phyloP scores from a whole-genome alignment of 2,329 filamentous ascomycete genomes.

The Ophiocordyceps camponoti-rufipedis region DNA sequence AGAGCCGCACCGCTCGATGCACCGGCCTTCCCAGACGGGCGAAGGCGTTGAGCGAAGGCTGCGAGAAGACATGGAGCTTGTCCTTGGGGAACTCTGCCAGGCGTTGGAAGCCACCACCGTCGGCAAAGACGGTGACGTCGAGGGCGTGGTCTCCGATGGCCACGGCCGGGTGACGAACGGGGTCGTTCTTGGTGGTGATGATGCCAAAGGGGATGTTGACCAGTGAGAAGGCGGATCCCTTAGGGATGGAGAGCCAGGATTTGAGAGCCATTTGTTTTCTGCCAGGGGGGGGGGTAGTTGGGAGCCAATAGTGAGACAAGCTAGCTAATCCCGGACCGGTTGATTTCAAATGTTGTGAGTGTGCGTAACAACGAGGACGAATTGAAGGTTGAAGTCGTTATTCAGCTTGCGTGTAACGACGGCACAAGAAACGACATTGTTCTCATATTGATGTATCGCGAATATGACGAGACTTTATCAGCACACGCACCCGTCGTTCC shows the following conservation, averaged over 20 bases:
- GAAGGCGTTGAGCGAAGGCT: conserved; percentile 13
- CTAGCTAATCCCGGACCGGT: no score
- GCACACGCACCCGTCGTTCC: background rate
- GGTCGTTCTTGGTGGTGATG: conserved; percentile 43
- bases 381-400: background rate
- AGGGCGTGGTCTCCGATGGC: conserved; percentile 58
- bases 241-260: conserved; percentile 10
- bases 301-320: background rate
- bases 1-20: conserved; percentile 47
- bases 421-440: no score
- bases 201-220: conserved; percentile 74
- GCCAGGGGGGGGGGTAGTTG: background rate
- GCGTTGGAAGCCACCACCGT: conserved; percentile 18
- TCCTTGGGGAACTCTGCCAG: background rate
- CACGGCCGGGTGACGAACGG: conserved; percentile 43
- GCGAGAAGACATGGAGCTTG: conserved; percentile 9
- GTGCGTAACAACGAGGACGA: background rate
- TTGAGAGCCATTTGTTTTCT: conserved; percentile 1
- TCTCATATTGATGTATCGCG: no score
- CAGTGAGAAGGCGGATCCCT: conserved; percentile 39
- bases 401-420: background rate
- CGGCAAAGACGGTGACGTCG: conserved; percentile 46
- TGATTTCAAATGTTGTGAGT: background rate
- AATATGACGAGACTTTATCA: no score
- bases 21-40: conserved; percentile 44